phyloP scores from a whole-genome alignment of 441 rosid genomes.

The Isatis lusitanica region DNA sequence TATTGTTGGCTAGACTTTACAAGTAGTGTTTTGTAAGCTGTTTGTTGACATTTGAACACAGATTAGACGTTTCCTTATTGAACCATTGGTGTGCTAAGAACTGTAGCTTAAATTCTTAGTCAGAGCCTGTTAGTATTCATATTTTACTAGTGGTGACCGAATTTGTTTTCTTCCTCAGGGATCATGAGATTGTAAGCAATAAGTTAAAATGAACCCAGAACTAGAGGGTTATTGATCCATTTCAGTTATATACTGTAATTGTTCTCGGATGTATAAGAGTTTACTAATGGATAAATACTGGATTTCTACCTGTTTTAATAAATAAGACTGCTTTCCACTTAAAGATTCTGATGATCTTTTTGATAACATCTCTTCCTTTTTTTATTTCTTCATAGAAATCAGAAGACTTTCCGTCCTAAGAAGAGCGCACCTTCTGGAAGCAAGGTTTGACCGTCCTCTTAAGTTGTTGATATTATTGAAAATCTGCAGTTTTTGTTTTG shows the following conservation, averaged over 20 bases:
- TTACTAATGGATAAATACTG: not conserved
- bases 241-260: slow-evolving; percentile 1
- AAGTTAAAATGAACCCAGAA: not conserved
- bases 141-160: not conserved
- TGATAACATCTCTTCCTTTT: not conserved
- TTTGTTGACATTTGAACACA: not conserved
- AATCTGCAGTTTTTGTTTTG: not conserved
- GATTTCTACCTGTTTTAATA: not conserved
- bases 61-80: not conserved
- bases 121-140: not conserved
- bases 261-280: not conserved
- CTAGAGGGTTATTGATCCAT: not conserved
- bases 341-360: not conserved
- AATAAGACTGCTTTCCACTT: not conserved
- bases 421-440: slow-evolving; percentile 98
- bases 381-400: slow-evolving; percentile 61
- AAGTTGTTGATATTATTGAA: not conserved
- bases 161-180: not conserved
- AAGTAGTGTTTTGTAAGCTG: not conserved
- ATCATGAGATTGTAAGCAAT: not conserved
- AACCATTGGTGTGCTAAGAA: not conserved
- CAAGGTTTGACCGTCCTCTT: slow-evolving; percentile 53
- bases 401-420: slow-evolving; percentile 94
- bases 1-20: not conserved
- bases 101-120: slow-evolving; percentile 3